These are phyloP conservation scores for Amylostereum chailletii DNA, from an alignment of 1,284 basidiomycete genomes.

Conservation along the genomic window DNA sequence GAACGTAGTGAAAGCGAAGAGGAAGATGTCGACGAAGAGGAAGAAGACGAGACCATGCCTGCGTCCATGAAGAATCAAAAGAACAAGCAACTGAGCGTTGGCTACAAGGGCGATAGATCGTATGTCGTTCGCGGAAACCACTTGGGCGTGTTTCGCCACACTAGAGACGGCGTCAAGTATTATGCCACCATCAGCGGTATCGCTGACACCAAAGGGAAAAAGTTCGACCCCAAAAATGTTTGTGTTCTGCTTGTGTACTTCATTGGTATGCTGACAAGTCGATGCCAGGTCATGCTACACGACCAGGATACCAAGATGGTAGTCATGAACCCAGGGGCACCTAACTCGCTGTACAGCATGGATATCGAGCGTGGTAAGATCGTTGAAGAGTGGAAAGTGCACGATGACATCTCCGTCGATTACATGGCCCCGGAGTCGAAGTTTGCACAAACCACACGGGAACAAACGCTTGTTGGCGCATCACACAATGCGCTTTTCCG, in stretches of 20 bases:
- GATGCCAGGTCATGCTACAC: conserved; percentile 87
- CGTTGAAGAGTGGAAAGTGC: conserved; percentile 97
- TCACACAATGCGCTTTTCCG: conserved; percentile 96
- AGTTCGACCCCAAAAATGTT: conserved; percentile 84
- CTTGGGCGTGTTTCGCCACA: conserved; percentile 95
- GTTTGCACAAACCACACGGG: conserved; percentile 88
- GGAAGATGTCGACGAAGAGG: conserved; percentile 52
- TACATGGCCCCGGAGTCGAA: conserved; percentile 93
- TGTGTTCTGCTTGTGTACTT: conserved; percentile 11
- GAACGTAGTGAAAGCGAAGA: conserved; percentile 31
- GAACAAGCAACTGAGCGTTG: conserved; percentile 90
- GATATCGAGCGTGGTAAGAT: conserved; percentile 96
- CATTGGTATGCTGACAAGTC: not conserved
- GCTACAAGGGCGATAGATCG: conserved; percentile 93
- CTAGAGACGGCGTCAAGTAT: conserved; percentile 78
- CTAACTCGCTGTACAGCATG: conserved; percentile 86
- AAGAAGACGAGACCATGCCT: conserved; percentile 29
- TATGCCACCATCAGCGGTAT: conserved; percentile 85
- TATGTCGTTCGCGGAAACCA: conserved; percentile 94
- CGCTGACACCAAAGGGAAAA: conserved; percentile 73
- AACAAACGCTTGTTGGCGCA: conserved; percentile 89
- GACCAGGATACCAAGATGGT: conserved; percentile 97
- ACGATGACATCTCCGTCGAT: conserved; percentile 79
- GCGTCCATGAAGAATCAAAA: conserved; percentile 47
- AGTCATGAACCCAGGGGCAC: conserved; percentile 78